Base-by-base conservation (phyloP, 176 grass and related monocot species). In the Guadua angustifolia region DNA sequence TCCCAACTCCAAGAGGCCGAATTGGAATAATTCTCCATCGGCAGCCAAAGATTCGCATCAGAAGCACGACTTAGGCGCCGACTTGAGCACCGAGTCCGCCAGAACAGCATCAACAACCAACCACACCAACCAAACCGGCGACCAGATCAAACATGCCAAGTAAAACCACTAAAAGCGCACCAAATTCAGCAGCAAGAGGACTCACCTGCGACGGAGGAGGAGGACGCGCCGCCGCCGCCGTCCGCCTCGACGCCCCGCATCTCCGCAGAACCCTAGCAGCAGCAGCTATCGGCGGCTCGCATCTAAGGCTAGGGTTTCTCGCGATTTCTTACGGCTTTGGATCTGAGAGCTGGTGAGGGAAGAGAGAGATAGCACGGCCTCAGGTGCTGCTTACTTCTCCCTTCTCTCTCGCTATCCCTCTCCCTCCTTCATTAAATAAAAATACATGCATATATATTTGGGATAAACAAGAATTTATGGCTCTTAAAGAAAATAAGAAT, bases 141-240 rank as follows among this genome's bases (percentile, higher is more conserved):
- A 66, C 9, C 83, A 50, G 78, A 90, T 66, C 74, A 73, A 83
- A 68, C 40, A 19, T 67, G 9, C 29, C 47, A 16, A 83, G 53
- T 4, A 73, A 69, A 81, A 49, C 42, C 13, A 40, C 22, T 16
- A 62, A 79, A 71, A 17, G 42, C 33, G 17, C 71, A 46, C 71
- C 35, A 39, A 82, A 87, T 74, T 83, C 59, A 33, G 50, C 82
- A 17, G 77, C 29, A 17, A 51, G 42, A 78, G 60, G 74, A 3
- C 84, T 90, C 80, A 90, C 89, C 89, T 84, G 80, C 80, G 13
- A 69, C 52, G 63, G 88, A 19, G 51, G 88, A 83, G 19, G 88
- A 90, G 51, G 84, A 66, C 17, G 66, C 73, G 39, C 79, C 84
- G 74, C 73, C 50, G 71, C 68, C 67, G 19, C 32, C 84, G 67